phyloP scores from a whole-genome alignment of 23 red algal species.

The Gracilariopsis chorda region DNA sequence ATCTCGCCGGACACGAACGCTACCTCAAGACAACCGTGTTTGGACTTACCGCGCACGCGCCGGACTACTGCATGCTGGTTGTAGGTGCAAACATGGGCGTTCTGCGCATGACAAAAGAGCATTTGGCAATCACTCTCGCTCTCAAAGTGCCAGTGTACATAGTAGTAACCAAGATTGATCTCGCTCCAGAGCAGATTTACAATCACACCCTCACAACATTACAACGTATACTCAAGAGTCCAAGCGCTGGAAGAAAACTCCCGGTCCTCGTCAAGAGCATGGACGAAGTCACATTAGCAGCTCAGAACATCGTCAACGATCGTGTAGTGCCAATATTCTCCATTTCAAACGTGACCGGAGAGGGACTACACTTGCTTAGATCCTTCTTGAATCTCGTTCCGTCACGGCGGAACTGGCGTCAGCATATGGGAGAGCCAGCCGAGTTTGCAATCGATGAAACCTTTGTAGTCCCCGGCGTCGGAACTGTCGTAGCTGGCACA shows the following conservation, averaged over 20 bases:
- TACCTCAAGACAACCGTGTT: conserved; percentile 99
- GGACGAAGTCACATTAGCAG: conserved; percentile 78
- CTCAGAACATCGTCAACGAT: conserved; percentile 97
- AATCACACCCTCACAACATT: conserved; percentile 78
- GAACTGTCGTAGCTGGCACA: conserved; percentile 93
- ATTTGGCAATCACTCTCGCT: conserved; percentile 90
- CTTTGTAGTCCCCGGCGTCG: conserved; percentile 91
- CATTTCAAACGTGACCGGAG: conserved; percentile 90
- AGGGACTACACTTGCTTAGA: conserved; percentile 83
- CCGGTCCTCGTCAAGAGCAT: conserved; percentile 82
- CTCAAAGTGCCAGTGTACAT: conserved; percentile 95
- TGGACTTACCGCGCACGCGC: conserved; percentile 91
- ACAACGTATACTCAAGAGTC: conserved; percentile 89
- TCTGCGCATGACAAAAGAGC: conserved; percentile 97
- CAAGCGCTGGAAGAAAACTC: conserved; percentile 91
- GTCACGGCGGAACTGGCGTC: conserved; percentile 83
- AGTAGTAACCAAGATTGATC: conserved; percentile 93
- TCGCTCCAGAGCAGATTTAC: conserved; percentile 80
- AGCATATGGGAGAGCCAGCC: conserved; percentile 63
- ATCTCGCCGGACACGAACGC: conserved; percentile 95
- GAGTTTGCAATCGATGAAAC: conserved; percentile 99
- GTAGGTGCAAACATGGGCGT: conserved; percentile 95
- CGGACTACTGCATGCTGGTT: conserved; percentile 97
- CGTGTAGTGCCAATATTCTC: conserved; percentile 97
- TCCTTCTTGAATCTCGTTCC: conserved; percentile 93